Evolutionary conservation across 768 basidiomycete species (phyloP), one percentile per base, ranked within the genome.

Genomic region (Boletus rubropictus): DNA sequence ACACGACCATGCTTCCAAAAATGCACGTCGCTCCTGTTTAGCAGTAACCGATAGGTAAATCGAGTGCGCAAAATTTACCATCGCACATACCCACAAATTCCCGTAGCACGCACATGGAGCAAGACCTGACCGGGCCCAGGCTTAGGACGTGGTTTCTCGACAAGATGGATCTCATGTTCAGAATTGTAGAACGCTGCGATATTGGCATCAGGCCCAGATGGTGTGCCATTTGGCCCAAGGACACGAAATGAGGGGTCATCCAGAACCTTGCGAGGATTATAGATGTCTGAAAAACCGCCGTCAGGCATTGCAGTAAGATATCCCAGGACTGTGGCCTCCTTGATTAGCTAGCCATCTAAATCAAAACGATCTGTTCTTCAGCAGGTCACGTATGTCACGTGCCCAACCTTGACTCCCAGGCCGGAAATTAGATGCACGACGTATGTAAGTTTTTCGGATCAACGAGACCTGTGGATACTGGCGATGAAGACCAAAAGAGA

Each of bases 1-100:
- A 84, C 74, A 33, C 79, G 68, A 6, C 82, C 82, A 61, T 84
- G 80, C 52, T 82, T 73, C 82, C 82, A 85, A 61, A 84, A 84
- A 59, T 85, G 82, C 53, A 85, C 79, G 49, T 84, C 82, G 39
- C 80, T 83, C 72, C 82, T 84, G 46, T 47, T 27, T 20, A 45
- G 25, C 40, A 12, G 40, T 15, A 32, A 1, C 12, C 18, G 33
- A 24, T 5, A 11, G 24, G 41, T 25, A 24, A 12, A 35, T 42
- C 12, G 21, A 34, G 21, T n/a, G 34, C 5, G 11, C 17, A 33
- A 39, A 22, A 22, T 14, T 32, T 14, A 22, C 7, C 15, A 45
- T 35, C 42, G 14, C 21, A 63, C 77, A 44, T 54, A 79, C 82
- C 83, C 82, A 56, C 82, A 84, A 33, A 84, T 84, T 1, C 83